Base-by-base conservation (phyloP, 352 stramenopile genomes). In the Phytophthora brassicae region DNA sequence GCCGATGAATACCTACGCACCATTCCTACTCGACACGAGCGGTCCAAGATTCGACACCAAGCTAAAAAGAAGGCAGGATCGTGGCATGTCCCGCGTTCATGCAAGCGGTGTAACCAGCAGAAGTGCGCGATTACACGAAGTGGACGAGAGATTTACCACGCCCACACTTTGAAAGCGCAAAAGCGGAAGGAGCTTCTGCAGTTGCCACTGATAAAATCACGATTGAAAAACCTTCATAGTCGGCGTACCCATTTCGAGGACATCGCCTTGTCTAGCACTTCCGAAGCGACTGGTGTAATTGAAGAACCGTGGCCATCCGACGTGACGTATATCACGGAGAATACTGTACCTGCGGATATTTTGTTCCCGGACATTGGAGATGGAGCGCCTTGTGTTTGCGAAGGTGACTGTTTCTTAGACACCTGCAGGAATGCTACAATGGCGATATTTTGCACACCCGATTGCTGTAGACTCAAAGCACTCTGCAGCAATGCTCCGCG, bases 1-100 rank as follows among this genome's bases (percentile, higher is more conserved):
- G n/a, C n/a, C n/a, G n/a, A n/a, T n/a, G n/a, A 57, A n/a, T 57
- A 57, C 17, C 5, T 57, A 29, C 11, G 16, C 6, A 11, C n/a
- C n/a, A 48, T 57, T 13, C 49, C 36, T 14, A 57, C 35, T 3
- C 49, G 36, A 3, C 19, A 6, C 16, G 2, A 26, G 33, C 5
- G 49, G 0, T 19, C 35, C 9, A 57, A 57, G 14, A 48, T 48
- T 14, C 22, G 49, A 20, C 50, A 57, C 11, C 26, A 57, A n/a
- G 0, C 23, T 20, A 42, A 19, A 12, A 36, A n/a, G 3, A 20
- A 9, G 33, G 14, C 2, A 1, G 9, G 6, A n/a, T n/a, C n/a
- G n/a, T 56, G 49, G 35, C 6, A 22, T 26, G n/a, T 47, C 0
- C 6, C 0, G 2, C 35, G 49, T 1, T 56, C 33, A 6, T 19